Evolutionary conservation across 768 basidiomycete genomes (phyloP).

Genomic region (Boletus coccyginus): DNA sequence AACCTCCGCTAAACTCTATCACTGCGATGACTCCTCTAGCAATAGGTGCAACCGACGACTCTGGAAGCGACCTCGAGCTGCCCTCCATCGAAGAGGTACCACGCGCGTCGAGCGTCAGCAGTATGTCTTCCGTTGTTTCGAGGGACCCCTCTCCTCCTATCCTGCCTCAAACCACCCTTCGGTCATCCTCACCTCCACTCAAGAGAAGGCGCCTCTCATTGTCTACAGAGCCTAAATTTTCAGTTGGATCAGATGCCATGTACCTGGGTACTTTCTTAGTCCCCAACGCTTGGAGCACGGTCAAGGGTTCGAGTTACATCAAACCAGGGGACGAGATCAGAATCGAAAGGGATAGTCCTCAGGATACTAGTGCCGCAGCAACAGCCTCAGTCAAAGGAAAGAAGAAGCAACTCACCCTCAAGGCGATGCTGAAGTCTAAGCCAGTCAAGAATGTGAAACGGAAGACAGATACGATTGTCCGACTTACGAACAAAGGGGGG

Average conservation of each 20-base stretch:
- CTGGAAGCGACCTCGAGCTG: conserved; percentile 35
- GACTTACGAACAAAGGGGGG: conserved; percentile 60
- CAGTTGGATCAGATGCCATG: conserved; percentile 24
- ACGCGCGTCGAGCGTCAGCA: conserved; percentile 42
- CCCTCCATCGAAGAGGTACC: conserved; percentile 32
- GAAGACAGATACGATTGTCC: conserved; percentile 61
- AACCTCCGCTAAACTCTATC: background rate
- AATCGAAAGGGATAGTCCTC: conserved; percentile 53
- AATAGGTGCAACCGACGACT: conserved; percentile 33
- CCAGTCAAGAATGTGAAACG: conserved; percentile 46
- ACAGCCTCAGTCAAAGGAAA: conserved; percentile 31
- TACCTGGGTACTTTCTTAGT: conserved; percentile 72
- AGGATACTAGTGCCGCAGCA: conserved; percentile 26
- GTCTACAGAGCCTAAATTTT: conserved; percentile 11
- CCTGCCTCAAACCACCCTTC: conserved; percentile 4
- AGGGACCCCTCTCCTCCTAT: conserved; percentile 28
- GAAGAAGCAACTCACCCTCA: conserved; percentile 66
- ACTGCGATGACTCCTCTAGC: conserved; percentile 25
- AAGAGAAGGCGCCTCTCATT: conserved; percentile 55
- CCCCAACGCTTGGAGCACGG: conserved; percentile 77
- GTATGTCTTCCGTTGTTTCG: conserved; percentile 32
- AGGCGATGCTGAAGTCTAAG: conserved; percentile 62
- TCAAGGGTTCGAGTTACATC: conserved; percentile 68
- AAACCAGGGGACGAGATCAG: conserved; percentile 58
- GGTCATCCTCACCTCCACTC: conserved; percentile 33